Evolutionary conservation across 139 green algal genomes (phyloP).

Genomic region (Volvox africanus): DNA sequence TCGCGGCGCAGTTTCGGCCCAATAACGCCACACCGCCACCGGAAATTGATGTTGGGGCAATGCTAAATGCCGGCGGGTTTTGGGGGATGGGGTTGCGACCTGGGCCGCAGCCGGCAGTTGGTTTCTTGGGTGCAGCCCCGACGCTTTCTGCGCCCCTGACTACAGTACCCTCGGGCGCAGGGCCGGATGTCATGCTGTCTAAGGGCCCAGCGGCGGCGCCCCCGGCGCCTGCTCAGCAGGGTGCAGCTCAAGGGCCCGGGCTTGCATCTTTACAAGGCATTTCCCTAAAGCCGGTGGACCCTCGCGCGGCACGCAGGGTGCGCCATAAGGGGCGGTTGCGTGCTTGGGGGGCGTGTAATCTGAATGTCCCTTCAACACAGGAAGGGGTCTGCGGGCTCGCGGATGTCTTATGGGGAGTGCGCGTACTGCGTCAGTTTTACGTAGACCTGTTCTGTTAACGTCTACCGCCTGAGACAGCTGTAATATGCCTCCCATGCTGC

Average conservation of each 20-base stretch:
- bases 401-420: no score
- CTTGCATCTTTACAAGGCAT: not conserved
- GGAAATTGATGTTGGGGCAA: not conserved
- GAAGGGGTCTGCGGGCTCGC: no score
- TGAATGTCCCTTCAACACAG: no score
- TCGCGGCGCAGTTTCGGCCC: constrained; percentile 17
- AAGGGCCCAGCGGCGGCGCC: not conserved
- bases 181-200: not conserved
- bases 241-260: not conserved
- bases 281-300: constrained; percentile 36
- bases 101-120: no score
- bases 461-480: no score
- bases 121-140: not conserved
- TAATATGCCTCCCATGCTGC: no score
- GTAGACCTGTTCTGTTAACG: no score
- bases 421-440: no score
- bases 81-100: not conserved
- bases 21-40: constrained; percentile 21
- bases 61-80: not conserved
- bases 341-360: no score
- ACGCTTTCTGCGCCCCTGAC: not conserved
- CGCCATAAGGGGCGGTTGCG: not conserved
- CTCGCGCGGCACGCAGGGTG: constrained; percentile 1
- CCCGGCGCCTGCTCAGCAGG: not conserved
- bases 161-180: not conserved